A percentile compares a stretch with the other conserved stretches of the same genome.
Conservation (phyloP, 2,329 filamentous ascomycete genomes). For the Pestalotiopsis sp. region DNA sequence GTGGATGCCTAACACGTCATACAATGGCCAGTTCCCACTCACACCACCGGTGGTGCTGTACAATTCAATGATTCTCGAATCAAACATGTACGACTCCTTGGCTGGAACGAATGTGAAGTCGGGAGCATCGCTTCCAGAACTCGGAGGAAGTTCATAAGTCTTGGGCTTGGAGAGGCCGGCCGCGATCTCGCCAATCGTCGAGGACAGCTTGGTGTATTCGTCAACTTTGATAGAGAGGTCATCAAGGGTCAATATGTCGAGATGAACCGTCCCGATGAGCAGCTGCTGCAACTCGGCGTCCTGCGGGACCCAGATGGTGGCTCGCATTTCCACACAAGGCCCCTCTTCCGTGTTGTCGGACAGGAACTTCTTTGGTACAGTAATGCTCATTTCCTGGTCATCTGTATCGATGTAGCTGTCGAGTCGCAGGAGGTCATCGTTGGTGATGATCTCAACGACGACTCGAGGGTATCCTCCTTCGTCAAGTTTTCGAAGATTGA, state of each 20-base stretch:
- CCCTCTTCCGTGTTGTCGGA: constrained; percentile 25
- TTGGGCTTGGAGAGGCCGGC: constrained; percentile 33
- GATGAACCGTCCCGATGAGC: constrained; percentile 33
- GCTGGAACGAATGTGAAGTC: constrained; percentile 29
- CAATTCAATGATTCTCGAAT: constrained; percentile 44
- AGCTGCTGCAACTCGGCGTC: constrained; percentile 40
- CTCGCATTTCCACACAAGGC: constrained; percentile 52
- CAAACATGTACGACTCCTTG: constrained; percentile 41
- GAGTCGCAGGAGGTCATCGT: constrained; percentile 43
- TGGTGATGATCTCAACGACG: constrained; percentile 48
- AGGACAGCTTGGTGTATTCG: constrained; percentile 37
- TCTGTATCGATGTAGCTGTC: constrained; percentile 34
- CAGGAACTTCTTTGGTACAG: constrained; percentile 38
- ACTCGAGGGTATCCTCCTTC: constrained; percentile 38
- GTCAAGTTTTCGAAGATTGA: constrained; percentile 44
- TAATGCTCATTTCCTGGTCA: constrained; percentile 41
- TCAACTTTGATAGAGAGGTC: constrained; percentile 37
- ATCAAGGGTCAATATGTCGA: constrained; percentile 43
- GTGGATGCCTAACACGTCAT: constrained; percentile 48
- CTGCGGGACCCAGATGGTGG: constrained; percentile 50
- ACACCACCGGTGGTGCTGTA: constrained; percentile 47
- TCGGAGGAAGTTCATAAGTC: constrained; percentile 21
- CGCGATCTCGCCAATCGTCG: constrained; percentile 41
- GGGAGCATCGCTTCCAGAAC: constrained; percentile 2
- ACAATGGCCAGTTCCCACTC: constrained; percentile 52